Evolutionary conservation across 495 filamentous ascomycete species (phyloP).

Genomic region (Hypoxylon rickii): DNA sequence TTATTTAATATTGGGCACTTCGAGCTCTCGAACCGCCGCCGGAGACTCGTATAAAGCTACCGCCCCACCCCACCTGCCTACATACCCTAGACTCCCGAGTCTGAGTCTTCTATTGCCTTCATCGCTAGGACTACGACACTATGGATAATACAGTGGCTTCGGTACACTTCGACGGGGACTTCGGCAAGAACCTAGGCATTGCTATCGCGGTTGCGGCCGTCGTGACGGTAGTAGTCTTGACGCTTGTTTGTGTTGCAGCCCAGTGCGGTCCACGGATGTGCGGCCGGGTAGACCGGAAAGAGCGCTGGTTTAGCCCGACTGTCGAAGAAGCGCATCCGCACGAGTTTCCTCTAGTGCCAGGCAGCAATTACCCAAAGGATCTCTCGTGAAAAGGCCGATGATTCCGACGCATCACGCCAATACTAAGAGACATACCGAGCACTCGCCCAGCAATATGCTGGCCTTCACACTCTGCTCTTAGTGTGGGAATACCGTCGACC

Average conservation of each 20-base stretch:
- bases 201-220: slow-evolving; percentile 25
- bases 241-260: slow-evolving; percentile 28
- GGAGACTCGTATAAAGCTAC: too few relatives aligned
- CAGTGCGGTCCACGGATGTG: slow-evolving; percentile 32
- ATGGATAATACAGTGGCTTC: slow-evolving; percentile 7
- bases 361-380: background rate
- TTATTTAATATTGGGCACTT: too few relatives aligned
- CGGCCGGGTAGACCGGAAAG: slow-evolving; percentile 14
- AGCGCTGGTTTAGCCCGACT: slow-evolving; percentile 30
- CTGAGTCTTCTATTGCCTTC: background rate
- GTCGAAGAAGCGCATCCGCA: slow-evolving; percentile 19
- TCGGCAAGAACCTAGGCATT: slow-evolving; percentile 17
- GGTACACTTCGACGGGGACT: slow-evolving; percentile 10
- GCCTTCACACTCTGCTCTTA: background rate
- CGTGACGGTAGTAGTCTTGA: slow-evolving; percentile 14
- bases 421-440: background rate
- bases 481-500: background rate
- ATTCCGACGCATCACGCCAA: background rate
- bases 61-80: too few relatives aligned
- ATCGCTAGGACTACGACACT: too few relatives aligned
- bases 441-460: background rate
- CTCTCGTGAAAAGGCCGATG: background rate
- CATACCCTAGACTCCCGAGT: background rate
- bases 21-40: too few relatives aligned
- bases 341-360: slow-evolving; percentile 15